Evolutionary conservation across 495 filamentous ascomycete species (phyloP).

Genomic region (Penicillium longicatenatum): DNA sequence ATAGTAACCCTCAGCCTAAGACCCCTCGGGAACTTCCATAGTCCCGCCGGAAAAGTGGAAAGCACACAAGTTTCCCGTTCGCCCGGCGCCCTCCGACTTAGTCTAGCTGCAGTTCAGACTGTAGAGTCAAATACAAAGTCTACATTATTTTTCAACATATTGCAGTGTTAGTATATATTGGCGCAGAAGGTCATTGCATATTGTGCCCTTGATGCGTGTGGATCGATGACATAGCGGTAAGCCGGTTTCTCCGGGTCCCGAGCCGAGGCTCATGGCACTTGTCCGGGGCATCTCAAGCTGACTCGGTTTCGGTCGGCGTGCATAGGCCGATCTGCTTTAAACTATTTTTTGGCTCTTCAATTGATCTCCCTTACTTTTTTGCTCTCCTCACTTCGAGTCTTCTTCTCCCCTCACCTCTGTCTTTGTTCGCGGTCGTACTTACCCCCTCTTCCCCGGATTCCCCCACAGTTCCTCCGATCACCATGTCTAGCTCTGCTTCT

Average conservation of each 20-base stretch:
- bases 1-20: background rate
- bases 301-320: conserved; percentile 6
- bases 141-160: background rate
- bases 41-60: conserved; percentile 3
- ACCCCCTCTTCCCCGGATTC: background rate
- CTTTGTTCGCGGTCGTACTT: background rate
- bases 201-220: background rate
- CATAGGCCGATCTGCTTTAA: background rate
- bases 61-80: background rate
- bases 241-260: conserved; percentile 4
- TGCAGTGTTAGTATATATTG: background rate
- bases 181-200: background rate
- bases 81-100: background rate
- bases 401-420: background rate
- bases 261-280: conserved; percentile 5
- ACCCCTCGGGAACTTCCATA: background rate
- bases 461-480: background rate
- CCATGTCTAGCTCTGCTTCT: conserved; percentile 33
- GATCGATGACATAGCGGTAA: background rate
- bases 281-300: conserved; percentile 6
- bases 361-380: background rate
- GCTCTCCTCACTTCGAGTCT: background rate
- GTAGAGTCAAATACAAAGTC: too few relatives aligned
- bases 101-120: background rate
- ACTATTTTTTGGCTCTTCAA: background rate